phyloP scores from a whole-genome alignment of 2,329 filamentous ascomycete species.

The Sporothrix luriei region DNA sequence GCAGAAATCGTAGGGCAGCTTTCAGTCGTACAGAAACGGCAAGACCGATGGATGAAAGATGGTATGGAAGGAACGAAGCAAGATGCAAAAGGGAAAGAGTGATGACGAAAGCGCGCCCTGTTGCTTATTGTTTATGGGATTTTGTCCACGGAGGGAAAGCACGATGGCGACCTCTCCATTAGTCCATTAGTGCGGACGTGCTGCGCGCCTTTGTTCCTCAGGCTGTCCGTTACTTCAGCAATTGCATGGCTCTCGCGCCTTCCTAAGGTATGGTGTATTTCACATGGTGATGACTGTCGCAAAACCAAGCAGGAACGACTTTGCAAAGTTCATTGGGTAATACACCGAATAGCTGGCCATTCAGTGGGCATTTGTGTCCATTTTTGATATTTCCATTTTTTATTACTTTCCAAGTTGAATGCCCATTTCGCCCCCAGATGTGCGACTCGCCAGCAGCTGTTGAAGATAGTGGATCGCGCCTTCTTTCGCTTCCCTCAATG shows the following conservation, averaged over 20 bases:
- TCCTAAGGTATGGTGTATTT: not conserved
- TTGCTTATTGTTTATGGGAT: conserved; percentile 6
- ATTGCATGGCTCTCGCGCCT: conserved; percentile 20
- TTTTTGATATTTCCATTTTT: no score
- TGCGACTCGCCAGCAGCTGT: conserved; percentile 6
- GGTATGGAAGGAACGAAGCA: not conserved
- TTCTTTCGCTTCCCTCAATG: not conserved
- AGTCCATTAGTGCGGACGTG: conserved; percentile 18
- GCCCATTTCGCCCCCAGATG: not conserved
- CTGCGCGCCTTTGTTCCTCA: not conserved
- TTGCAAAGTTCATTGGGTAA: not conserved
- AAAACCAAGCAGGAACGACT: not conserved
- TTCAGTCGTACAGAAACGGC: not conserved
- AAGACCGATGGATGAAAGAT: conserved; percentile 6
- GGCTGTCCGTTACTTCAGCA: conserved; percentile 18
- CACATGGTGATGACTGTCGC: not conserved
- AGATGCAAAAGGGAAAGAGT: conserved; percentile 17
- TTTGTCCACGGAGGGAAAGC: conserved; percentile 5
- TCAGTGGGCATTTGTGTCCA: not conserved
- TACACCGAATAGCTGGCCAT: not conserved
- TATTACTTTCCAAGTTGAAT: not conserved
- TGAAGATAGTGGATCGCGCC: conserved; percentile 16
- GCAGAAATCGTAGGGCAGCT: not conserved
- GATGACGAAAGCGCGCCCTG: not conserved
- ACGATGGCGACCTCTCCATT: conserved; percentile 7